Evolutionary conservation across 495 filamentous ascomycete species (phyloP).

Genomic region (Parmelia sp.): DNA sequence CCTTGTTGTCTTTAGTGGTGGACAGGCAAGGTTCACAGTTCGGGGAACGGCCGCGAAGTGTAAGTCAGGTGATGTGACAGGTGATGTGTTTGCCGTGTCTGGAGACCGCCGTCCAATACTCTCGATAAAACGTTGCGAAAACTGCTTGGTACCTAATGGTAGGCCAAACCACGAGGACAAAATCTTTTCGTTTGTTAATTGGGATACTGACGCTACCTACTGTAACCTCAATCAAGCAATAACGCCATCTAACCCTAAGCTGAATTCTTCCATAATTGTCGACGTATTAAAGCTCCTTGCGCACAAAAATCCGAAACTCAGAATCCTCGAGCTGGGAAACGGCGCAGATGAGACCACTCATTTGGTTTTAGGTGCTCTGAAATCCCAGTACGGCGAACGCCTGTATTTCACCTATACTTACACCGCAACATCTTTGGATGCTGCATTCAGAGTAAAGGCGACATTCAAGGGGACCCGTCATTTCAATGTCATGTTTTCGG

Average conservation of each 20-base stretch:
- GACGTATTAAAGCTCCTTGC: slow-evolving; percentile 6
- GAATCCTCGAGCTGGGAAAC: slow-evolving; percentile 2
- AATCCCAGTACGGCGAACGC: not conserved
- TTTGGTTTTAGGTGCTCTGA: not conserved
- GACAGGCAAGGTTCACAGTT: not conserved
- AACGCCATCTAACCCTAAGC: not conserved
- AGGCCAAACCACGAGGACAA: not conserved
- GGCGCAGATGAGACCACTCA: not conserved
- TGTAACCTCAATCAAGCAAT: not conserved
- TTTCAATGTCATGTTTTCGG: not conserved
- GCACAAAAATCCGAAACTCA: slow-evolving; percentile 11
- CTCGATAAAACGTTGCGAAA: slow-evolving; percentile 4
- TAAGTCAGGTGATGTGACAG: not conserved
- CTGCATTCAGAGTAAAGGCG: not conserved
- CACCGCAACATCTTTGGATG: not conserved
- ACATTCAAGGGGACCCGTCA: not conserved
- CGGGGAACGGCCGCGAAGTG: not conserved
- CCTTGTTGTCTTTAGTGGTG: slow-evolving; percentile 4
- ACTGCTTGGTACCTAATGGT: not conserved
- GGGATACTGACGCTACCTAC: slow-evolving; percentile 8
- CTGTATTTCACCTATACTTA: slow-evolving; percentile 7
- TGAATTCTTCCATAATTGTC: not conserved
- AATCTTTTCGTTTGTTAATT: slow-evolving; percentile 1
- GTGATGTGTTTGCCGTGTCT: slow-evolving; percentile 1
- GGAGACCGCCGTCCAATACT: not conserved